Percentiles rank a stretch among this genome's conserved stretches.
Conservation (phyloP, 2,329 filamentous ascomycete species). For the Byssochlamys sp. region DNA sequence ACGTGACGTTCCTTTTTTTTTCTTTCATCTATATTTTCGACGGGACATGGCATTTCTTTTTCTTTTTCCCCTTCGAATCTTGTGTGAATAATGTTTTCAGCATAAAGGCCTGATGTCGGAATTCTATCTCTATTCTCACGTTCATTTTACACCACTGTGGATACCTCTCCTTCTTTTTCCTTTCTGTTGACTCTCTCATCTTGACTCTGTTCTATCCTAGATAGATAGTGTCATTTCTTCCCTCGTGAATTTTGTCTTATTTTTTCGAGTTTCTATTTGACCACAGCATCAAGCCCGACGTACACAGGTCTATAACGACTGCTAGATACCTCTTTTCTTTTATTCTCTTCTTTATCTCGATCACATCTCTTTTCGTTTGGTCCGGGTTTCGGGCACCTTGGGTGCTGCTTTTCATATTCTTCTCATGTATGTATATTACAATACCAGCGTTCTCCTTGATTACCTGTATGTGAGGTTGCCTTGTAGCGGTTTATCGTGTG, state of each 20-base stretch:
- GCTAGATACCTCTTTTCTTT: slow-evolving; percentile 1
- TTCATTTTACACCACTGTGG: slow-evolving; percentile 7
- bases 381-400: not conserved
- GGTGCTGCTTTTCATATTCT: not conserved
- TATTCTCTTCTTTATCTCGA: slow-evolving; percentile 1
- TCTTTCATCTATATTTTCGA: not conserved
- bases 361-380: not conserved
- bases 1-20: not conserved
- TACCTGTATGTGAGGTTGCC: not conserved
- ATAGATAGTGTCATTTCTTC: not conserved
- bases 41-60: not conserved
- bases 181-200: slow-evolving; percentile 3
- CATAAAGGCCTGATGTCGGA: not conserved
- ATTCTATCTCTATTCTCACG: slow-evolving; percentile 6
- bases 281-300: not conserved
- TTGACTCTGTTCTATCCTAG: slow-evolving; percentile 6
- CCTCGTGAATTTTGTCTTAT: not conserved
- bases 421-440: slow-evolving; percentile 3
- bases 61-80: slow-evolving; percentile 2
- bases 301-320: not conserved
- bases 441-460: not conserved
- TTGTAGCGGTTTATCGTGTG: too few species aligned
- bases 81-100: slow-evolving; percentile 15
- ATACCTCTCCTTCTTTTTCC: slow-evolving; percentile 8
- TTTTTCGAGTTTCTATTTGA: not conserved